Percentiles rank a stretch among this genome's conserved stretches.
These are phyloP conservation scores for Boletus rubescentipes DNA, from an alignment of 768 basidiomycete species.

Conservation along the genomic window DNA sequence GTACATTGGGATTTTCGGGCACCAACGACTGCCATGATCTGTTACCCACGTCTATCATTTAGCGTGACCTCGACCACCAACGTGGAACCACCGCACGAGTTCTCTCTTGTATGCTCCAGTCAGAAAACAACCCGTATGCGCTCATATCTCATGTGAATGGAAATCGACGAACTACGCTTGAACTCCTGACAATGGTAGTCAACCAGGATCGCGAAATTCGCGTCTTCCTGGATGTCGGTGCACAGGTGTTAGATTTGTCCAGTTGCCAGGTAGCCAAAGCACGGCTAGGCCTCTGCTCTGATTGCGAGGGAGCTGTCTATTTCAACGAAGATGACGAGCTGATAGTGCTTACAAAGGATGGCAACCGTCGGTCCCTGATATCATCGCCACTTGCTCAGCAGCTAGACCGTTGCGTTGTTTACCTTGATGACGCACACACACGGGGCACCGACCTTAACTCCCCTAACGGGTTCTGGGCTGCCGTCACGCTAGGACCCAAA, in stretches of 20 bases:
- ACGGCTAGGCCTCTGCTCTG: conserved; percentile 12
- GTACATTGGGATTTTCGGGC: conserved; percentile 41
- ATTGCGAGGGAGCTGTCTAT: neutral
- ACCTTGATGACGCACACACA: conserved; percentile 50
- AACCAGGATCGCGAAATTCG: neutral
- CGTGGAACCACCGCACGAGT: conserved; percentile 44
- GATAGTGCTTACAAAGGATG: conserved; percentile 35
- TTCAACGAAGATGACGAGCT: conserved; percentile 11
- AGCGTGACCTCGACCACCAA: neutral
- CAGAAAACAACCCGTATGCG: conserved; percentile 39
- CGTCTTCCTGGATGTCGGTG: neutral
- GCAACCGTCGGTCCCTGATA: conserved; percentile 33
- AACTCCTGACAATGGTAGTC: neutral
- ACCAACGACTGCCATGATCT: conserved; percentile 41
- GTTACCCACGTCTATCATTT: neutral
- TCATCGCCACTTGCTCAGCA: conserved; percentile 39
- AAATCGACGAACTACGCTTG: neutral
- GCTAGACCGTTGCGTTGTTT: conserved; percentile 45
- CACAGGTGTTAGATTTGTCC: neutral
- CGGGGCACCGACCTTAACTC: conserved; percentile 50
- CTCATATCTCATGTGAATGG: conserved; percentile 9
- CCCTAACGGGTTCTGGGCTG: conserved; percentile 40
- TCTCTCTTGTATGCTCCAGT: conserved; percentile 8
- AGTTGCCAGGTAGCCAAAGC: conserved; percentile 22
- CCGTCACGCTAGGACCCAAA: conserved; percentile 26